Evolutionary conservation across 2,329 filamentous ascomycete genomes (phyloP).

Genomic region (Xylaria sp.): DNA sequence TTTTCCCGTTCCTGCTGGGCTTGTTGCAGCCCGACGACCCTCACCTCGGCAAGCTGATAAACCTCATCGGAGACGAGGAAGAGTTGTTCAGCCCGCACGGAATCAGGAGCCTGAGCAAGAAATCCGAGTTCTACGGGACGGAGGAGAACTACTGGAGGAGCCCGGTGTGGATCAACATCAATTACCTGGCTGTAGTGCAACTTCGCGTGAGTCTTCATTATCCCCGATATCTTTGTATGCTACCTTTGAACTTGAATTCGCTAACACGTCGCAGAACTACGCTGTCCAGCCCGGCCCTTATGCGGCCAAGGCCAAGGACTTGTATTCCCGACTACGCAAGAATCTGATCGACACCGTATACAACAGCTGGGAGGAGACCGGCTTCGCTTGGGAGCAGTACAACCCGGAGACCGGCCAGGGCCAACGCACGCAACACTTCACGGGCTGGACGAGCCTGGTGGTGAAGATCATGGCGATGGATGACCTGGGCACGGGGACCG

Average conservation of each 20-base stretch:
- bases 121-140: constrained; percentile 81
- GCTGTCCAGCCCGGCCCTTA: constrained; percentile 70
- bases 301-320: constrained; percentile 65
- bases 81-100: constrained; percentile 90
- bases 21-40: constrained; percentile 74
- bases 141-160: constrained; percentile 97
- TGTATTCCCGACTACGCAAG: constrained; percentile 76
- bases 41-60: constrained; percentile 73
- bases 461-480: constrained; percentile 98
- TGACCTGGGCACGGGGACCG: constrained; percentile 52
- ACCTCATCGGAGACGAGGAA: constrained; percentile 77
- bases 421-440: constrained; percentile 97
- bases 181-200: constrained; percentile 82
- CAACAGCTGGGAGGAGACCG: constrained; percentile 84
- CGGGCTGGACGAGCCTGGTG: constrained; percentile 97
- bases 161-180: constrained; percentile 95
- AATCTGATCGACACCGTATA: constrained; percentile 91
- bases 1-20: constrained; percentile 90
- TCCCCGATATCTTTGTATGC: not conserved
- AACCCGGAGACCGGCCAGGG: constrained; percentile 89
- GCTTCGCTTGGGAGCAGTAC: constrained; percentile 99
- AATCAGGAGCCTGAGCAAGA: constrained; percentile 85
- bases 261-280: constrained; percentile 55
- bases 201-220: constrained; percentile 66
- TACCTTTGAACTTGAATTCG: not conserved